Conservation (phyloP, 1,284 basidiomycete species). For the Volvariella surrecta region DNA sequence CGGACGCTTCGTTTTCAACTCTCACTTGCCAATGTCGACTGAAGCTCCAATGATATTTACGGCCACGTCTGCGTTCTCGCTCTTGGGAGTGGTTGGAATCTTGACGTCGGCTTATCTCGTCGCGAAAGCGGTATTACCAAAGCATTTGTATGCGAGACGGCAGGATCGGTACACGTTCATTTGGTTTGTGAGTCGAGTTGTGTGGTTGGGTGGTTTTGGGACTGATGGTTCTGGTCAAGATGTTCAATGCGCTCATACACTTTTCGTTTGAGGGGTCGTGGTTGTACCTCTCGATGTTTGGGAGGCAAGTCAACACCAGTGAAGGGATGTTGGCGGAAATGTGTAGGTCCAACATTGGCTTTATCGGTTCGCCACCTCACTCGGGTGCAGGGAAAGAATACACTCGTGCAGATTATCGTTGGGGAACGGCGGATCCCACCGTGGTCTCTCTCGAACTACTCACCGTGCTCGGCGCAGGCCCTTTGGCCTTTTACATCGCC, state of each 20-base stretch:
- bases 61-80: conserved; percentile 53
- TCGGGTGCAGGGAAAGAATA: conserved; percentile 41
- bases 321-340: conserved; percentile 64
- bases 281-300: conserved; percentile 66
- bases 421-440: conserved; percentile 71
- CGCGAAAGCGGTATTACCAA: conserved; percentile 48
- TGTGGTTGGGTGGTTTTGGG: background rate
- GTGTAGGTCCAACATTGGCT: conserved; percentile 39
- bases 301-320: conserved; percentile 62
- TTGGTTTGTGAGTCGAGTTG: conserved; percentile 48
- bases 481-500: conserved; percentile 62
- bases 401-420: conserved; percentile 69
- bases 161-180: conserved; percentile 63
- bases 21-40: background rate
- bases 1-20: too few species aligned
- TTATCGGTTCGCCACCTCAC: background rate
- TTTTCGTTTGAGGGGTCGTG: conserved; percentile 75
- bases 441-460: conserved; percentile 76
- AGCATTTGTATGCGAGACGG: conserved; percentile 43
- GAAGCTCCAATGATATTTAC: conserved; percentile 44
- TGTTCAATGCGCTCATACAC: conserved; percentile 74
- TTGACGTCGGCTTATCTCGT: conserved; percentile 41
- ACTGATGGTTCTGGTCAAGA: conserved; percentile 37
- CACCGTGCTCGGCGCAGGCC: conserved; percentile 71
- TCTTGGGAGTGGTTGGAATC: conserved; percentile 47